These are phyloP conservation scores for Rhododendron ovatum DNA, from an alignment of 148 eudicot species.

Conservation along the genomic window DNA sequence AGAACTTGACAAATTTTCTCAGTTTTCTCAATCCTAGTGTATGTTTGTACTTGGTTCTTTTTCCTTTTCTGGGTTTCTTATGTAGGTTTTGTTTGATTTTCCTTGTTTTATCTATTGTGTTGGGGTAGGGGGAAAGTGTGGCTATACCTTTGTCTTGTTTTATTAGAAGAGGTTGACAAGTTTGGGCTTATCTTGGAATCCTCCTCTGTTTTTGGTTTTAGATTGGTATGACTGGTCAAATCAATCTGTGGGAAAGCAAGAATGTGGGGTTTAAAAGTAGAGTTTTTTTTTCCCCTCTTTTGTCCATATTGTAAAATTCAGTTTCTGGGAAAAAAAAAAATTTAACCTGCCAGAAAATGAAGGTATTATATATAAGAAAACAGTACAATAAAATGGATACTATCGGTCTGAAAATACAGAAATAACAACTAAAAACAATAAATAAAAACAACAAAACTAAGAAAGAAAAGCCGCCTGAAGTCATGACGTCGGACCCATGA, in stretches of 20 bases:
- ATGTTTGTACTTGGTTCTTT: slow-evolving; percentile 12
- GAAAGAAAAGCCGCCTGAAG: no score
- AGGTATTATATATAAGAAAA: no score
- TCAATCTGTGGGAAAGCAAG: background rate
- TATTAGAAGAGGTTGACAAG: slow-evolving; percentile 14
- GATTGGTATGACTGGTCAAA: background rate
- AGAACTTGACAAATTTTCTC: slow-evolving; percentile 30
- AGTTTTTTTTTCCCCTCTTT: background rate
- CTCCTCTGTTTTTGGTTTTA: background rate
- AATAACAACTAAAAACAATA: no score
- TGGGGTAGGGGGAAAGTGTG: background rate
- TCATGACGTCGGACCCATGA: no score
- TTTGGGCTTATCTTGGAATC: slow-evolving; percentile 1
- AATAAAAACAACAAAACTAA: no score
- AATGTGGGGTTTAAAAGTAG: background rate
- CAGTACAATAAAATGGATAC: no score
- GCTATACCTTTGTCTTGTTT: background rate
- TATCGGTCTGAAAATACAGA: no score
- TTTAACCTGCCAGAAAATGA: no score
- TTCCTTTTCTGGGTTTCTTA: background rate
- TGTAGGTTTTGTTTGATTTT: background rate
- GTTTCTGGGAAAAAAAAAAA: background rate
- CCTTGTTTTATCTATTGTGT: background rate
- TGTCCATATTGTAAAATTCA: background rate
- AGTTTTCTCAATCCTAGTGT: slow-evolving; percentile 10